These are phyloP conservation scores for Prosopis cineraria DNA, from an alignment of 306 rosid genomes.

Conservation along the genomic window DNA sequence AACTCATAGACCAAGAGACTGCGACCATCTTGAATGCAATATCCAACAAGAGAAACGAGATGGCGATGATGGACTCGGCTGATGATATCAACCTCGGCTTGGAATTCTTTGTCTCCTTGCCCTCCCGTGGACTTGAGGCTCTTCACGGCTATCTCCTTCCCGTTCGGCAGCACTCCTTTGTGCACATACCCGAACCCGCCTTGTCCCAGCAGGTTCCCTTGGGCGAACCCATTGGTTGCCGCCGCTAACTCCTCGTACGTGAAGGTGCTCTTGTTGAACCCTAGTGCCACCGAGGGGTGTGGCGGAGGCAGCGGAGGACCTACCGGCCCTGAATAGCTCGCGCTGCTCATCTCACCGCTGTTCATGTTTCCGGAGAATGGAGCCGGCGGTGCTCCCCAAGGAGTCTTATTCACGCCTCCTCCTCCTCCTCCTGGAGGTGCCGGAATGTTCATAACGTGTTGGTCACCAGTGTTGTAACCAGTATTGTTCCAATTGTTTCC, in stretches of 20 bases:
- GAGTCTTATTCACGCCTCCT: neutral
- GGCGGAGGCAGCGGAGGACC: constrained; percentile 73
- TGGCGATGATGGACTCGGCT: constrained; percentile 96
- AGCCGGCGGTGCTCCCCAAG: constrained; percentile 35
- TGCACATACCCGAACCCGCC: constrained; percentile 90
- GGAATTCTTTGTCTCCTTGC: constrained; percentile 79
- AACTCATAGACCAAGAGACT: constrained; percentile 77
- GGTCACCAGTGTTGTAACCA: neutral
- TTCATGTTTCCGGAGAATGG: constrained; percentile 4
- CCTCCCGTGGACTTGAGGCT: constrained; percentile 66
- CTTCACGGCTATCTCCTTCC: constrained; percentile 86
- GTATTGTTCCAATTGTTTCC: constrained; percentile 17
- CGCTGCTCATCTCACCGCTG: constrained; percentile 49
- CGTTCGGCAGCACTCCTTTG: constrained; percentile 83
- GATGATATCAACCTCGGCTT: constrained; percentile 79
- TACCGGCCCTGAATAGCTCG: constrained; percentile 58
- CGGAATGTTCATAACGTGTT: constrained; percentile 43
- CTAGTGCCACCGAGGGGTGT: constrained; percentile 69
- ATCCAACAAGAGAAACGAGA: constrained; percentile 88
- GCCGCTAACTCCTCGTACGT: constrained; percentile 59
- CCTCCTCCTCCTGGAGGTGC: constrained; percentile 28
- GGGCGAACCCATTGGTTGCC: constrained; percentile 66
- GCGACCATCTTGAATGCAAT: constrained; percentile 49
- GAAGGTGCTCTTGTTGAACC: constrained; percentile 74
- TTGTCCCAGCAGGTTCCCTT: constrained; percentile 60